Percentiles rank a stretch among this genome's conserved stretches.
Evolutionary conservation across 441 rosid genomes (phyloP).

Genomic region (Croton setiger): DNA sequence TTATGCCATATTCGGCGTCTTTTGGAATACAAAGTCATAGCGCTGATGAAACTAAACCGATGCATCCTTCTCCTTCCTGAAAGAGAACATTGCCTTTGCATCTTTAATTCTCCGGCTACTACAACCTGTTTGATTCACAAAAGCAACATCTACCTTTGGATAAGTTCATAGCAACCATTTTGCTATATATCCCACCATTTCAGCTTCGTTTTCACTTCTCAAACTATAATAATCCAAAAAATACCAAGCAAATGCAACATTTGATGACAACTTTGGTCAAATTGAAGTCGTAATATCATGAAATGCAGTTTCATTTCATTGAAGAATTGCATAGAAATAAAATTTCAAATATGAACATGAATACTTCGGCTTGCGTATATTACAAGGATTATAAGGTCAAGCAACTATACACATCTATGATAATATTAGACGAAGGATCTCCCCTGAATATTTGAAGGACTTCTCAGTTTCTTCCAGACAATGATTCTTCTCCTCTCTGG

Average conservation of each 20-base stretch:
- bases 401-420: constrained; percentile 35
- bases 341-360: constrained; percentile 12
- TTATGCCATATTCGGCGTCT: too few relatives aligned
- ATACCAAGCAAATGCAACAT: background rate
- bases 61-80: too few relatives aligned
- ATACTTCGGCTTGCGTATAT: constrained; percentile 30
- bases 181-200: background rate
- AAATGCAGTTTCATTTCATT: constrained; percentile 15
- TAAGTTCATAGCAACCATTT: background rate
- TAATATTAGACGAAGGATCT: constrained; percentile 80
- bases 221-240: background rate
- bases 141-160: background rate
- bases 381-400: constrained; percentile 10
- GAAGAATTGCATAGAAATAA: background rate
- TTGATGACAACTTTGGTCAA: background rate
- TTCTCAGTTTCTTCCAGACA: constrained; percentile 96
- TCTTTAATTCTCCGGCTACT: background rate
- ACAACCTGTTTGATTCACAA: background rate
- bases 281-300: constrained; percentile 13
- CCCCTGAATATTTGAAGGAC: constrained; percentile 85
- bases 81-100: too few relatives aligned
- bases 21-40: too few relatives aligned
- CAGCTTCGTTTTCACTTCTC: background rate
- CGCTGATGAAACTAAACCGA: too few relatives aligned
- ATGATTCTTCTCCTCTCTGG: constrained; percentile 82